These are phyloP conservation scores for Thalassiosira profunda DNA, from an alignment of 108 stramenopile species.

Conservation along the genomic window DNA sequence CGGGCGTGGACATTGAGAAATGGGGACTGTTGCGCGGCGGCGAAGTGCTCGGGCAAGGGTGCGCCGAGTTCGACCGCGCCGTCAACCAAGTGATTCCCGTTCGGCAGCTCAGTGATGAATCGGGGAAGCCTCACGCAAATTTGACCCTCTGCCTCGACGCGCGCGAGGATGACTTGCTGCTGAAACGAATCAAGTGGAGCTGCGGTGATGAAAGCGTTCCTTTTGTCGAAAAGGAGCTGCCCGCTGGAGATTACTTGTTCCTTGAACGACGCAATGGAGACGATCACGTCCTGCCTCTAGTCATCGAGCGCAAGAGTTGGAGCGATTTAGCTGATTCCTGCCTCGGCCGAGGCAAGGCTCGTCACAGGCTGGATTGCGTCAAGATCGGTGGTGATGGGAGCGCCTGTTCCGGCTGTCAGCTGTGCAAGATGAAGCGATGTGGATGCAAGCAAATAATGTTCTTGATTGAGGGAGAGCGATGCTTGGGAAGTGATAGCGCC, in stretches of 20 bases:
- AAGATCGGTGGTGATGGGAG: conserved; percentile 20
- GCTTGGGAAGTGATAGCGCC: conserved; percentile 28
- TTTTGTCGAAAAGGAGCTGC: conserved; percentile 50
- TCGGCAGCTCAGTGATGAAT: not conserved
- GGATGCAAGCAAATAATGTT: conserved; percentile 59
- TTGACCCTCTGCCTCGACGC: conserved; percentile 44
- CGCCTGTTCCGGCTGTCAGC: conserved; percentile 48
- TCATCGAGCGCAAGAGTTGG: conserved; percentile 62
- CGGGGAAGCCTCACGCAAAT: conserved; percentile 2
- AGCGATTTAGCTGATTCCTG: conserved; percentile 60
- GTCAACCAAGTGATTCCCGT: conserved; percentile 15
- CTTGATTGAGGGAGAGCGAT: conserved; percentile 60
- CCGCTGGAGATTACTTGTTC: conserved; percentile 64
- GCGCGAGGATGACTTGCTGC: conserved; percentile 49
- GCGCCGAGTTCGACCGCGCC: conserved; percentile 47
- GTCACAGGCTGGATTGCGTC: conserved; percentile 56
- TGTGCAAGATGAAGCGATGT: conserved; percentile 59
- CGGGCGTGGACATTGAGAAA: conserved; percentile 44
- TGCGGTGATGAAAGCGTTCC: conserved; percentile 43
- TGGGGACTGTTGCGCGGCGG: conserved; percentile 45
- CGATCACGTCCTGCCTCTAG: conserved; percentile 43
- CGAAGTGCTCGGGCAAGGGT: conserved; percentile 35
- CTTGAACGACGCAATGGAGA: conserved; percentile 19
- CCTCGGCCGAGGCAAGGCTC: conserved; percentile 39
- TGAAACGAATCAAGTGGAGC: conserved; percentile 38